These are phyloP conservation scores for Thinopyrum elongatum DNA, from an alignment of 176 grass and related monocot species.

Conservation along the genomic window DNA sequence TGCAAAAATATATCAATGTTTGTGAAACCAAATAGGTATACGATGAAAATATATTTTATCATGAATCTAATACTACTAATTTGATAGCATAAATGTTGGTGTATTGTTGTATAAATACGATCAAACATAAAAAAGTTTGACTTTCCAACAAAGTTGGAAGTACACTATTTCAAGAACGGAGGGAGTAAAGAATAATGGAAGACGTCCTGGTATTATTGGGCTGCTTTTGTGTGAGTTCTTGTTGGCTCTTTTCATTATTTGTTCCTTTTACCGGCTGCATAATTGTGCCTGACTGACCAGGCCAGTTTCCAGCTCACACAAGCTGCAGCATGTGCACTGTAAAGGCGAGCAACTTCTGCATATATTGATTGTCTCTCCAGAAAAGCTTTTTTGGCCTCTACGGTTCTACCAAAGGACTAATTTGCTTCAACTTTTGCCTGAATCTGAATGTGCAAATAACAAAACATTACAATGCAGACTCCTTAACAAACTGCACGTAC, in stretches of 20 bases:
- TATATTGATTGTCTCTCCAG: slow-evolving; percentile 25
- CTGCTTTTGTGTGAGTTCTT: slow-evolving; percentile 11
- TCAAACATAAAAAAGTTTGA: too few species aligned
- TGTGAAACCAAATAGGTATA: too few species aligned
- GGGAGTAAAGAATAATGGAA: neutral
- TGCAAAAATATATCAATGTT: too few species aligned
- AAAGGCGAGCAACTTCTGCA: slow-evolving; percentile 37
- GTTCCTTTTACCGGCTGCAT: slow-evolving; percentile 22
- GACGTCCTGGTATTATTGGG: slow-evolving; percentile 1
- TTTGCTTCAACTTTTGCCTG: neutral
- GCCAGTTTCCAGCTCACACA: slow-evolving; percentile 45
- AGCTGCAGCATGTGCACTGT: slow-evolving; percentile 37
- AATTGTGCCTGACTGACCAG: slow-evolving; percentile 30
- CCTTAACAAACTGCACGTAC: neutral
- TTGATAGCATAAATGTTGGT: too few species aligned
- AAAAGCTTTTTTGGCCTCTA: slow-evolving; percentile 33
- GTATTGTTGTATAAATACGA: too few species aligned
- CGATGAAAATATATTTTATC: too few species aligned
- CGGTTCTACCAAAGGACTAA: neutral
- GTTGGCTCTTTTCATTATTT: slow-evolving; percentile 24
- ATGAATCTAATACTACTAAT: too few species aligned
- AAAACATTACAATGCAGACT: neutral
- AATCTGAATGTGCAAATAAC: neutral
- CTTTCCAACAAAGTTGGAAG: too few species aligned
- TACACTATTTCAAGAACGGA: too few species aligned